These are phyloP conservation scores for Podaxis mareebaensis DNA, from an alignment of 768 basidiomycete species.

Conservation along the genomic window DNA sequence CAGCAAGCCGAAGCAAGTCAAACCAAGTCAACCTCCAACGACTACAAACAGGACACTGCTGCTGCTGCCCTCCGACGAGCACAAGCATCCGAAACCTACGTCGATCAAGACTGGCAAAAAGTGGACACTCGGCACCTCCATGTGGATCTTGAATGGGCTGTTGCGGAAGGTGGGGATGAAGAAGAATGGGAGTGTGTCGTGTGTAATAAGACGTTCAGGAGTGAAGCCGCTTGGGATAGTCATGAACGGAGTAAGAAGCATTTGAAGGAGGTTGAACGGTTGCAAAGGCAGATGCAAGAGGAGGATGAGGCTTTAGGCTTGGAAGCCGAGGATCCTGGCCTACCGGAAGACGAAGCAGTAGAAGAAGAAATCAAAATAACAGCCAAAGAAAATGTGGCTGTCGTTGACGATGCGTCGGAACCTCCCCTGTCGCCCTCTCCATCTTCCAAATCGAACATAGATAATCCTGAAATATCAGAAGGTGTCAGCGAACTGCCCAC, in stretches of 20 bases:
- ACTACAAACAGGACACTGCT: slow-evolving; percentile 30
- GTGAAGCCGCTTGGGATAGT: slow-evolving; percentile 93
- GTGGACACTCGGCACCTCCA: slow-evolving; percentile 43
- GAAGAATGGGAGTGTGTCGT: slow-evolving; percentile 97
- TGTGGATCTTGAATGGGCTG: slow-evolving; percentile 74
- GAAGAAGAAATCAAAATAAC: not conserved
- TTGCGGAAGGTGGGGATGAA: slow-evolving; percentile 65
- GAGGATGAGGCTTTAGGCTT: slow-evolving; percentile 73
- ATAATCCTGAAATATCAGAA: slow-evolving; percentile 13
- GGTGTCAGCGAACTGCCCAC: slow-evolving; percentile 9
- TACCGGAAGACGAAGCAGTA: slow-evolving; percentile 5
- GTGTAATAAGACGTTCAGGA: slow-evolving; percentile 85
- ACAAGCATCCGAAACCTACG: slow-evolving; percentile 44
- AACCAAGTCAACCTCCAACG: slow-evolving; percentile 30
- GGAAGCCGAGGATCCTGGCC: slow-evolving; percentile 22
- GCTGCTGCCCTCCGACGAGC: slow-evolving; percentile 28
- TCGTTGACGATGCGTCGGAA: not conserved
- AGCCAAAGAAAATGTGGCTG: not conserved
- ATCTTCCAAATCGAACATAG: not conserved
- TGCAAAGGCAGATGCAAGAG: slow-evolving; percentile 74
- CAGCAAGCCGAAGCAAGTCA: slow-evolving; percentile 40
- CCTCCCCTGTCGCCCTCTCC: slow-evolving; percentile 1
- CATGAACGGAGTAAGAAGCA: slow-evolving; percentile 97
- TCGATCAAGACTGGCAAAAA: slow-evolving; percentile 93
- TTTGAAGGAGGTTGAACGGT: slow-evolving; percentile 76